These are phyloP conservation scores for Cryphonectria nitschkei DNA, from an alignment of 2,329 filamentous ascomycete species.

Conservation along the genomic window DNA sequence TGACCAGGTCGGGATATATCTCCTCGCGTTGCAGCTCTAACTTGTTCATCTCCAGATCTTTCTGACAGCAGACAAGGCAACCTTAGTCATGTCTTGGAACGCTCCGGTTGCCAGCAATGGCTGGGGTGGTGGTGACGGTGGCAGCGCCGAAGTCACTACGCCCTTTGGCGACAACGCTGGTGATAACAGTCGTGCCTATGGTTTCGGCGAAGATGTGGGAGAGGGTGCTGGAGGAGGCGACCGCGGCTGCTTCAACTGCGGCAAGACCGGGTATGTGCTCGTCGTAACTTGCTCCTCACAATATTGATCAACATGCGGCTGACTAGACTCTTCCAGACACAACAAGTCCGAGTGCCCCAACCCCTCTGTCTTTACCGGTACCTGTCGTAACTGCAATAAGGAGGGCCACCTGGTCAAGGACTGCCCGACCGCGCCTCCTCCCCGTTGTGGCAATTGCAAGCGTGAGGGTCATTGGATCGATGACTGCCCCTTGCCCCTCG, in stretches of 20 bases:
- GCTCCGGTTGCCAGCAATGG: background rate
- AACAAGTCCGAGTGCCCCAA: conserved; percentile 66
- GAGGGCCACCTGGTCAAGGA: conserved; percentile 58
- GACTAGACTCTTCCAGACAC: conserved; percentile 48
- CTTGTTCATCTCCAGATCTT: background rate
- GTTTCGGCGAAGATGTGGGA: conserved; percentile 28
- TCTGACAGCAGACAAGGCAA: background rate
- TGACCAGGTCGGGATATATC: background rate
- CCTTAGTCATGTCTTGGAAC: conserved; percentile 20
- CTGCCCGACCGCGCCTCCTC: conserved; percentile 47
- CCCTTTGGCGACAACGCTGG: conserved; percentile 10
- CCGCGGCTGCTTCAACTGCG: conserved; percentile 64
- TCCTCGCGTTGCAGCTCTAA: background rate
- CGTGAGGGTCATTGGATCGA: conserved; percentile 57
- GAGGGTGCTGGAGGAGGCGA: conserved; percentile 37
- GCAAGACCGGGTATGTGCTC: conserved; percentile 50
- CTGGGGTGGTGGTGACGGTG: conserved; percentile 16
- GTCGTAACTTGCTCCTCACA: conserved; percentile 12
- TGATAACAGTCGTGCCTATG: conserved; percentile 6
- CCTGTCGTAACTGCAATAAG: conserved; percentile 48
- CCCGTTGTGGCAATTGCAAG: conserved; percentile 47
- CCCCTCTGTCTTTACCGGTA: conserved; percentile 45
- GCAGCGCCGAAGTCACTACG: background rate
- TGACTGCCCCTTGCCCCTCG: conserved; percentile 60
- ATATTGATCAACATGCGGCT: conserved; percentile 4